Evolutionary conservation across 331 rosid genomes (phyloP).

Genomic region (Arachis monticola): DNA sequence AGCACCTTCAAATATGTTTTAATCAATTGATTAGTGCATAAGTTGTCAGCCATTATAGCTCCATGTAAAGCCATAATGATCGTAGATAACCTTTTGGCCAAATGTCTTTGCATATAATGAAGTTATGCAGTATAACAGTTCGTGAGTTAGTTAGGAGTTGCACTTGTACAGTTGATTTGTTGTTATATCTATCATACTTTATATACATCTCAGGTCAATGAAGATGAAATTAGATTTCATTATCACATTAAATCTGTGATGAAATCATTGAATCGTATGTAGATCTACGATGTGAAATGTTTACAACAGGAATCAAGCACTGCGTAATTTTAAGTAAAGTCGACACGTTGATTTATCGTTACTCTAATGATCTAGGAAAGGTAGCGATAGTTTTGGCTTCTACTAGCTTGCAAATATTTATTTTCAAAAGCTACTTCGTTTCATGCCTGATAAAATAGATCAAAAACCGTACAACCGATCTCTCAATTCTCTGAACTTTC

Average conservation of each 20-base stretch:
- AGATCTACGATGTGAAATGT: conserved; percentile 28
- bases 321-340: not conserved
- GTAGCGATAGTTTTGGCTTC: not conserved
- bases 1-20: not conserved
- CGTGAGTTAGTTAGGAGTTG: too few species aligned
- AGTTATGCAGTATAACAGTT: too few species aligned
- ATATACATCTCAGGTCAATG: too few species aligned
- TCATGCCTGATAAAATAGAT: not conserved
- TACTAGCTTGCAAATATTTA: not conserved
- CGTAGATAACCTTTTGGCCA: not conserved
- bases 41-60: conserved; percentile 6
- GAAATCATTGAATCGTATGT: not conserved
- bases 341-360: too few species aligned
- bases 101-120: not conserved
- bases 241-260: too few species aligned
- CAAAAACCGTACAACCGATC: not conserved
- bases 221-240: too few species aligned
- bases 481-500: not conserved
- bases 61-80: conserved; percentile 2
- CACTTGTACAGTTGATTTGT: too few species aligned
- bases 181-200: too few species aligned
- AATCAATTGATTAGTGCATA: conserved; percentile 6
- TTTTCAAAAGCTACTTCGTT: not conserved
- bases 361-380: not conserved
- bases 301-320: not conserved